A percentile compares a stretch with the other conserved stretches of the same genome.
Conservation (phyloP, 306 rosid species). For the Medicago truncatula region DNA sequence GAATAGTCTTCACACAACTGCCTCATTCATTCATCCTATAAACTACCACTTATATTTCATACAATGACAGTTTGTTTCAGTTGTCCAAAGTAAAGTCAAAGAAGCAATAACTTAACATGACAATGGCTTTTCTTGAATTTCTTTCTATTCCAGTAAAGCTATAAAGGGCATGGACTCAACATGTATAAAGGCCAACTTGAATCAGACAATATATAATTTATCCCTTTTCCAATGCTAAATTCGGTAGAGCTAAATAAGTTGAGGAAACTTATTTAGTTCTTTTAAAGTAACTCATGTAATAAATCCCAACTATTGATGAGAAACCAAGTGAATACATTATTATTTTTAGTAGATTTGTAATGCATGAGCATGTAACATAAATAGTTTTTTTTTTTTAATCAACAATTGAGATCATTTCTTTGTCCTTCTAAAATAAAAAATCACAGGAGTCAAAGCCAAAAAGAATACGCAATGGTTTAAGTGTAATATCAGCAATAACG, state of each 20-base stretch:
- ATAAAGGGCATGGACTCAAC: constrained; percentile 12
- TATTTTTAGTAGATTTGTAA: neutral
- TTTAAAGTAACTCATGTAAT: neutral
- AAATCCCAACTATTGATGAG: neutral
- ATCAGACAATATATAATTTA: neutral
- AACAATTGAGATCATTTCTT: neutral
- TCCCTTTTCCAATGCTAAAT: constrained; percentile 26
- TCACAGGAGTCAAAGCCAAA: no score
- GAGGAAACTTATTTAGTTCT: constrained; percentile 4
- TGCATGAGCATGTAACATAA: neutral
- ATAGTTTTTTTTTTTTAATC: neutral
- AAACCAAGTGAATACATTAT: neutral
- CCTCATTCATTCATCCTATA: constrained; percentile 31
- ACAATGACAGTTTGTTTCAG: constrained; percentile 18
- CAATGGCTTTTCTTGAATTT: constrained; percentile 13
- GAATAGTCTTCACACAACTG: constrained; percentile 4
- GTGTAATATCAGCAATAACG: constrained; percentile 19
- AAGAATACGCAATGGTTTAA: constrained; percentile 5
- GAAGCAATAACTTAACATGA: constrained; percentile 19
- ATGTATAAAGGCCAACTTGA: constrained; percentile 27
- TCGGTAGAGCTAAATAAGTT: constrained; percentile 8
- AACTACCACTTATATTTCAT: constrained; percentile 13
- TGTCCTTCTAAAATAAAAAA: neutral
- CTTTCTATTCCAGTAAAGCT: neutral
- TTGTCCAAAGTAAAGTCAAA: neutral